Evolutionary conservation across 306 rosid genomes (phyloP).

Genomic region (Cicer arietinum): DNA sequence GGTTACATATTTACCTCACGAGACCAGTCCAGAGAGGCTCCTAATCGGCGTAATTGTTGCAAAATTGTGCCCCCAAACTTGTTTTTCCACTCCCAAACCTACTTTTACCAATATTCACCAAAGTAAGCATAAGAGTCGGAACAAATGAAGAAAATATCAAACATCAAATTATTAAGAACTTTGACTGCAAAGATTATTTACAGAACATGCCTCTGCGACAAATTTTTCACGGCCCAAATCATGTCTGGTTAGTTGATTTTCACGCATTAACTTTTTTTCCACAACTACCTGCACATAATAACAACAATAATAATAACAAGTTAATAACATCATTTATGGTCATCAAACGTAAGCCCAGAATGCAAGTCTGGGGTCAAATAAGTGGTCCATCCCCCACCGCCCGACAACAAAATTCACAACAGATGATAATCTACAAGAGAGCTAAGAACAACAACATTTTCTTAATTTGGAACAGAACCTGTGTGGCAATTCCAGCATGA

Average conservation of each 20-base stretch:
- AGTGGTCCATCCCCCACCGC: not conserved
- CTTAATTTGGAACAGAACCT: constrained; percentile 57
- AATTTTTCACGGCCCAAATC: constrained; percentile 87
- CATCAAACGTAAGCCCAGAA: not conserved
- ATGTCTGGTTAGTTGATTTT: constrained; percentile 71
- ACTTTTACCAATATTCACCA: constrained; percentile 44
- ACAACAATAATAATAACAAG: not conserved
- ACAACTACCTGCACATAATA: constrained; percentile 77
- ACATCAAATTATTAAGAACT: constrained; percentile 28
- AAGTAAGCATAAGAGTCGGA: constrained; percentile 18
- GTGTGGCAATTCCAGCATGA: constrained; percentile 99
- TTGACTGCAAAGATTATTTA: constrained; percentile 16
- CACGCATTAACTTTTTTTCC: constrained; percentile 96
- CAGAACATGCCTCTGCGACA: constrained; percentile 70
- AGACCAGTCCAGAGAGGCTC: constrained; percentile 97
- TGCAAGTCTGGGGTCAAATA: constrained; percentile 17
- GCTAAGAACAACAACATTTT: constrained; percentile 12
- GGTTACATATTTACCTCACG: constrained; percentile 72
- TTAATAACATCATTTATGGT: not conserved
- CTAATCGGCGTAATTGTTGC: constrained; percentile 82
- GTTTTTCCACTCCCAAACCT: constrained; percentile 98
- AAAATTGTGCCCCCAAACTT: constrained; percentile 85
- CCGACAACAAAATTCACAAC: constrained; percentile 16
- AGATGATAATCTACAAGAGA: constrained; percentile 24
- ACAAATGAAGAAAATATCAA: constrained; percentile 17